Conservation (phyloP, 1,284 basidiomycete genomes). For the Puccinia brachypodii region DNA sequence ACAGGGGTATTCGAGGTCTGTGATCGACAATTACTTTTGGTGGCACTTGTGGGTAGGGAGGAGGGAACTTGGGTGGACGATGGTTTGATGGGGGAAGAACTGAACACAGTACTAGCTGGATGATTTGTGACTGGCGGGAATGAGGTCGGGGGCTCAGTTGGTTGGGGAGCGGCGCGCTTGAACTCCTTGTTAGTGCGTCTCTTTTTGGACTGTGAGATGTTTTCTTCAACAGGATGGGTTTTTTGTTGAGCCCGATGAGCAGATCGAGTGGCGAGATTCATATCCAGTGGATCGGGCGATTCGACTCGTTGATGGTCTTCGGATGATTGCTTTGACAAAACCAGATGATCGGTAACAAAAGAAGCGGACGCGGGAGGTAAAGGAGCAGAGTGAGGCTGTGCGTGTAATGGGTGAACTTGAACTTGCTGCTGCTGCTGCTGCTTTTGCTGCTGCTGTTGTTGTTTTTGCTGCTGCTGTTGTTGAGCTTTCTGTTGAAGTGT, state of each 20-base stretch:
- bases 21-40: background rate
- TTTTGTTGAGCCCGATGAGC: background rate
- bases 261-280: slow-evolving; percentile 36
- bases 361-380: background rate
- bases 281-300: slow-evolving; percentile 34
- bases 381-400: background rate
- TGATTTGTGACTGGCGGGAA: background rate
- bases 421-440: background rate
- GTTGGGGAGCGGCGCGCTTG: background rate
- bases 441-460: background rate
- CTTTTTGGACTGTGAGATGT: slow-evolving; percentile 10
- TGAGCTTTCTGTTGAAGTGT: slow-evolving; percentile 25
- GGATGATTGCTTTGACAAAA: background rate
- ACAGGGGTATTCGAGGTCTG: background rate
- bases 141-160: background rate
- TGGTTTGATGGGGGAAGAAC: slow-evolving; percentile 25
- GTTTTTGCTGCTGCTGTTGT: background rate
- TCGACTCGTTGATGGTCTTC: background rate
- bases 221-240: background rate
- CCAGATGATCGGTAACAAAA: background rate
- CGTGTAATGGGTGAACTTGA: background rate
- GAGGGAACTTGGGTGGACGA: slow-evolving; percentile 5
- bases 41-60: background rate
- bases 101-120: background rate
- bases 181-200: slow-evolving; percentile 23